Base-by-base conservation (phyloP, 2,329 filamentous ascomycete species). In the Colletotrichum liriopes region DNA sequence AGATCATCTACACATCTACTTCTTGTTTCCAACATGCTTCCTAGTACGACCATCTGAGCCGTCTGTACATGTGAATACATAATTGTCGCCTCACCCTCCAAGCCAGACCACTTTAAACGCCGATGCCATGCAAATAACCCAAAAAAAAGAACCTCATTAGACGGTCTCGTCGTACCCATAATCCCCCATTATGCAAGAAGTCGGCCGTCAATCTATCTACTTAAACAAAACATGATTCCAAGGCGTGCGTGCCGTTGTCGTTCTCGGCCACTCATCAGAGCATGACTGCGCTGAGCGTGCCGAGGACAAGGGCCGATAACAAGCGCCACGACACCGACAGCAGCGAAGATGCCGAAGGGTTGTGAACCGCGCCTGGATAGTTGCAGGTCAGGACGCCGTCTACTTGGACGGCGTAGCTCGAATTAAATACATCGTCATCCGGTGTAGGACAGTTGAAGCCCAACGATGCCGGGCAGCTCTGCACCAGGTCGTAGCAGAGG, bases 401-500 rank as follows among this genome's bases (percentile, higher is more conserved):
- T 7, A 65, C 49, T 43, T 74, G 72, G 63, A 73, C 32, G 26
- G 82, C 85, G 75, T 90, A 90, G 75, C 86, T 88, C 35, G 81
- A 79, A 61, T 82, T 79, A 77, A 86, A 89, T 8, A 76, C 76
- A 2, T 77, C 78, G 1, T 82, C 81, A 26, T 77, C 73, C 3
- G 68, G 65, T 29, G 60, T 61, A 2, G 96, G 96, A 82, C 96
- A 99, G 1, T 80, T 83, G 77, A 99, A 98, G 0, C 87, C 86
- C 76, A 99, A 84, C 0, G 87, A 82, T 0, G 94, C 88, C 0
- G 96, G 96, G 82, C 96, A 99, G 78, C 90, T 94, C 82, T 93
- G 91, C 14, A 97, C 93, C 1, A 99, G 87, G 65, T 92, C 90
- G 79, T 95, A 96, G 84, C 96, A 99, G 62, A 98, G 84, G 75